phyloP scores from a whole-genome alignment of 352 stramenopile species.

The Aphanomyces invadans region DNA sequence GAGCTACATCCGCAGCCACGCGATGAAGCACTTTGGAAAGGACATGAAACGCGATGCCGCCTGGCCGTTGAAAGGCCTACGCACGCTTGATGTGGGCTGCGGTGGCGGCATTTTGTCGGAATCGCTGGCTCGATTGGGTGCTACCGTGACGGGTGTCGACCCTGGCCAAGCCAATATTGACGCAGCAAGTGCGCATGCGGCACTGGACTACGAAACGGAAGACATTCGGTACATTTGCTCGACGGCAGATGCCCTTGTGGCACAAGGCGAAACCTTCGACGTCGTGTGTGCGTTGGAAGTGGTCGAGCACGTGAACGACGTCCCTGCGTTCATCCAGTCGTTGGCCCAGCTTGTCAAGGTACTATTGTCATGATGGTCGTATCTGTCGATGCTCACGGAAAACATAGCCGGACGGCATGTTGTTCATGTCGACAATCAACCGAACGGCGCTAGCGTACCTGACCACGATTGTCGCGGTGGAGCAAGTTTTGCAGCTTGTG shows the following conservation, averaged over 20 bases:
- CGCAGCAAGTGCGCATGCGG: constrained; percentile 57
- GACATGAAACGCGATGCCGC: constrained; percentile 33
- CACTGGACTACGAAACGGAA: constrained; percentile 40
- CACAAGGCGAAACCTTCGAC: constrained; percentile 61
- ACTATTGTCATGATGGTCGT: background rate
- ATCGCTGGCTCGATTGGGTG: constrained; percentile 67
- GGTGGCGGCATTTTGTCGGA: constrained; percentile 80
- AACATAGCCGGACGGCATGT: constrained; percentile 51
- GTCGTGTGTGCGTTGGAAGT: constrained; percentile 83
- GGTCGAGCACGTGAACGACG: constrained; percentile 73
- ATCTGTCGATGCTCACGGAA: background rate
- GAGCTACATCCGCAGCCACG: constrained; percentile 70
- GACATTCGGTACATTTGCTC: constrained; percentile 75
- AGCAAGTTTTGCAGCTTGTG: constrained; percentile 67
- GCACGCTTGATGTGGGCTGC: constrained; percentile 69
- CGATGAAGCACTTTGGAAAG: constrained; percentile 54
- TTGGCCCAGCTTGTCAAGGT: constrained; percentile 79
- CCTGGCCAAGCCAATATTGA: constrained; percentile 62
- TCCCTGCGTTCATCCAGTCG: constrained; percentile 56
- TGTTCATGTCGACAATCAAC: constrained; percentile 84
- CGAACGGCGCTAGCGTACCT: constrained; percentile 56
- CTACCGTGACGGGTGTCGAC: constrained; percentile 60
- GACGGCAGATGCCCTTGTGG: constrained; percentile 71
- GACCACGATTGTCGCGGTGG: constrained; percentile 62
- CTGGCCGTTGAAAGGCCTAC: constrained; percentile 42